Evolutionary conservation across 352 stramenopile species (phyloP).

Genomic region (Pythium brachiatum): DNA sequence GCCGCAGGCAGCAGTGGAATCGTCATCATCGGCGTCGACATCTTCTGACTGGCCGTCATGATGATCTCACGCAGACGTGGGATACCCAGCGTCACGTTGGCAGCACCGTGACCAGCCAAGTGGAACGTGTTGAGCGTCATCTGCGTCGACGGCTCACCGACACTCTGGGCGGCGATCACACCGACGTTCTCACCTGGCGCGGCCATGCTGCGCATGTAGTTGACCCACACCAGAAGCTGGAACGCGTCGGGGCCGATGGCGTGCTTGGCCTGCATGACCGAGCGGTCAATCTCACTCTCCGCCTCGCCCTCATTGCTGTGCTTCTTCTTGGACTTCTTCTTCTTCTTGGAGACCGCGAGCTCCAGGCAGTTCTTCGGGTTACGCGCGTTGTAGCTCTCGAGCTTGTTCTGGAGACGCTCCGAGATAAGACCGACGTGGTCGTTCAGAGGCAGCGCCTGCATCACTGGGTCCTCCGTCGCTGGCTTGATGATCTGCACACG

Average conservation of each 20-base stretch:
- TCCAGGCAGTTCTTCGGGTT: slow-evolving; percentile 78
- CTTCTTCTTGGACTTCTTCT: slow-evolving; percentile 81
- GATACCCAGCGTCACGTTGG: slow-evolving; percentile 99
- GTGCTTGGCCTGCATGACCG: slow-evolving; percentile 80
- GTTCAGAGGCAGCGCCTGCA: slow-evolving; percentile 83
- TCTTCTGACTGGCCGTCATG: slow-evolving; percentile 98
- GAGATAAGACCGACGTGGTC: slow-evolving; percentile 86
- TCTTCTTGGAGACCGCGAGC: slow-evolving; percentile 55
- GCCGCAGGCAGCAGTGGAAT: slow-evolving; percentile 89
- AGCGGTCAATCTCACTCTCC: slow-evolving; percentile 48
- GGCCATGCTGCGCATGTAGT: slow-evolving; percentile 96
- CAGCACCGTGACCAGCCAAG: slow-evolving; percentile 97
- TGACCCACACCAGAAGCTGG: slow-evolving; percentile 96
- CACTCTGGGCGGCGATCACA: slow-evolving; percentile 97
- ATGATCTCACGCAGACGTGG: slow-evolving; percentile 99
- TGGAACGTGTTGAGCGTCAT: slow-evolving; percentile 99
- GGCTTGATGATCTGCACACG: slow-evolving; percentile 80
- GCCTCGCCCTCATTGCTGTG: slow-evolving; percentile 32
- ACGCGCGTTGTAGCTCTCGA: slow-evolving; percentile 72
- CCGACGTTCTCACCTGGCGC: slow-evolving; percentile 98
- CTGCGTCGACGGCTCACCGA: slow-evolving; percentile 99
- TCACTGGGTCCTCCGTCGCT: slow-evolving; percentile 74
- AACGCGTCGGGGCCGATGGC: slow-evolving; percentile 75
- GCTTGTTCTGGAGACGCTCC: slow-evolving; percentile 81
- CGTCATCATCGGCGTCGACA: slow-evolving; percentile 99